Base-by-base conservation (phyloP, 768 basidiomycete genomes). In the Mycena indigotica region DNA sequence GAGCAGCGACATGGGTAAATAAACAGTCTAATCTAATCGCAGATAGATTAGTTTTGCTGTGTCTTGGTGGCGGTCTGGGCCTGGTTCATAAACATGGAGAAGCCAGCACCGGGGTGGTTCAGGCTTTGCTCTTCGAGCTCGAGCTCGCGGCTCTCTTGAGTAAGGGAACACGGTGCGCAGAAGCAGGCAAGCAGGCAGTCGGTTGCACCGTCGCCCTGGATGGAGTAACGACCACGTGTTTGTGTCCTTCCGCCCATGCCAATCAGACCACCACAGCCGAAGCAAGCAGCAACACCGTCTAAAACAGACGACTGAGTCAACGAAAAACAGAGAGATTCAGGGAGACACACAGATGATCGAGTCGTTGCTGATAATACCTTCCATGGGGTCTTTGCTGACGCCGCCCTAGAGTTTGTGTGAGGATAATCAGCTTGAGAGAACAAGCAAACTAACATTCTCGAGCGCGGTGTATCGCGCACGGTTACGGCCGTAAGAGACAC, bases 111-210 rank as follows among this genome's bases (percentile, higher is more conserved):
- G 41, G 62, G 52, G 28, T 63, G 61, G 8, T 58, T 55, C 30
- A 67, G 59, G 32, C 65, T 70, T 38, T 63, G 55, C 65, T 79
- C 78, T 61, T 80, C 78, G 28, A 73, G 60, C 52, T 69, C 69
- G 23, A 79, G 57, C 58, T 79, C 77, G 24, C 70, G 66, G 55
- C 69, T 72, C 60, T 77, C 77, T 61, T 78, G 77, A 2, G 71
- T 67, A 32, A 78, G 71, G 21, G 68, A 71, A 61, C 79, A 80
- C 16, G 77, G 68, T 1, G 67, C 69, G 66, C 77, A 79, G 65
- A 66, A 78, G 49, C 69, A 65, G 13, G 70, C 66, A 13, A 69
- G 59, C 6, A 66, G 54, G 56, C 67, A 77, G 57, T 78, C 78
- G 17, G 64, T 65, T 38, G 61, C 40, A 13, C 54, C 50, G 50